Evolutionary conservation across 768 basidiomycete genomes (phyloP), one percentile per base, ranked within the genome.

Genomic region (Asterophora lycoperdoides): DNA sequence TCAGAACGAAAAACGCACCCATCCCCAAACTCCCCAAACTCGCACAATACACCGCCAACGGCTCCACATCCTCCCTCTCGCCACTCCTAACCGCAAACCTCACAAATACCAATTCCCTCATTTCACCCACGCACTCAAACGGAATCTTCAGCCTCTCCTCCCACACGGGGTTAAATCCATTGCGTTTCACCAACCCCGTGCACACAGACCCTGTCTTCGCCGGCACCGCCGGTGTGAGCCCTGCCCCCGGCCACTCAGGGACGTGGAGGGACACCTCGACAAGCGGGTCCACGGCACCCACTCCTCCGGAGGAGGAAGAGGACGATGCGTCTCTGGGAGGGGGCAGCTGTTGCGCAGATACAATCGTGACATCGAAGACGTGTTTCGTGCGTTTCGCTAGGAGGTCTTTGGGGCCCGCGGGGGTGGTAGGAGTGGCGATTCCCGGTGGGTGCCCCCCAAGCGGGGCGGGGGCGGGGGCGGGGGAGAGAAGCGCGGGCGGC

Each of bases 121-220:
- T 89, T 44, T 71, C 69, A 0, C 85, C 80, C n/a, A 86, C 76
- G 60, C 85, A 85, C 38, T 84, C 82, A 58, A 94, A 93, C 8
- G 85, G 81, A 10, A 94, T 66, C 19, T 73, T 67, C 34, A 93
- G 67, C 35, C 68, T 66, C 56, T 92, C 81, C 54, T 93, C 79
- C 89, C 93, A 97, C 4, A 82, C 71, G 0, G 95, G 95, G 64
- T 96, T 96, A 71, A 96, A 94, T 2, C 95, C 91, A 59, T 94
- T 95, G 62, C 89, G 86, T 65, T 84, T 85, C 49, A 94, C 84
- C 2, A 76, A 71, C n/a, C 67, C 66, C 11, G 93, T 94, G 49
- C 79, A 75, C 44, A 64, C 69, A 9, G 78, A 75, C 23, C 81
- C 68, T 6, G 76, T 76, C 43, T 74, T 67, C 39, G 74, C 73